Base-by-base conservation (phyloP, 1,284 basidiomycete genomes). In the Rhodotorula sp. region DNA sequence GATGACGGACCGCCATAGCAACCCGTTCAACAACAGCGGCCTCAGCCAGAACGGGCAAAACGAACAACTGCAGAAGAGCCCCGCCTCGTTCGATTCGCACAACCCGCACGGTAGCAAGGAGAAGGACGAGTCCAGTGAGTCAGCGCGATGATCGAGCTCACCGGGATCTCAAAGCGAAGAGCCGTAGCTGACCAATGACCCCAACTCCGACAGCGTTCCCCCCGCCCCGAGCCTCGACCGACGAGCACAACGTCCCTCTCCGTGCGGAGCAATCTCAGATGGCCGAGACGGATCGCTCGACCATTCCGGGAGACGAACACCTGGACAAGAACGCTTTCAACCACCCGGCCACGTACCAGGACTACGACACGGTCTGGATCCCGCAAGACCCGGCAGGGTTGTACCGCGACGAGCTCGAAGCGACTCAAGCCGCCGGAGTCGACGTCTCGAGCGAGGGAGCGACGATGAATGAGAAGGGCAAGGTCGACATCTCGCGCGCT, bases 331-430 rank as follows among this genome's bases (percentile, higher is more conserved):
- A 77, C 63, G 76, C 76, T 29, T 79, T 79, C 66, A 73, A 79
- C 59, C 78, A 78, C 64, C 78, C 78, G 5, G 75, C 78, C 15
- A 70, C 66, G 29, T 79, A 77, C 65, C 64, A 77, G 67, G 66
- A 64, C 15, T 70, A 92, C 81, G 85, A 87, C 69, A 84, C 87
- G 16, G 83, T 97, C 52, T 97, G 94, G 93, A 81, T 96, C 64
- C 91, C 93, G 20, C 80, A 81, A 61, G 92, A 95, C 78, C 80
- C 84, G 58, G 83, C 90, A 6, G 91, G 91, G 0, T 78, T 93
- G 61, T 86, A 83, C 18, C 84, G 84, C 69, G 87, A 86, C 71
- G 91, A 93, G 82, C 86, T 86, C 75, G 79, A 81, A 69, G 86
- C 82, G 72, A 89, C 69, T 21, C 70, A 66, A 58, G 62, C 65